phyloP scores from a whole-genome alignment of 2,329 filamentous ascomycete species.

The Botrytis cinerea region DNA sequence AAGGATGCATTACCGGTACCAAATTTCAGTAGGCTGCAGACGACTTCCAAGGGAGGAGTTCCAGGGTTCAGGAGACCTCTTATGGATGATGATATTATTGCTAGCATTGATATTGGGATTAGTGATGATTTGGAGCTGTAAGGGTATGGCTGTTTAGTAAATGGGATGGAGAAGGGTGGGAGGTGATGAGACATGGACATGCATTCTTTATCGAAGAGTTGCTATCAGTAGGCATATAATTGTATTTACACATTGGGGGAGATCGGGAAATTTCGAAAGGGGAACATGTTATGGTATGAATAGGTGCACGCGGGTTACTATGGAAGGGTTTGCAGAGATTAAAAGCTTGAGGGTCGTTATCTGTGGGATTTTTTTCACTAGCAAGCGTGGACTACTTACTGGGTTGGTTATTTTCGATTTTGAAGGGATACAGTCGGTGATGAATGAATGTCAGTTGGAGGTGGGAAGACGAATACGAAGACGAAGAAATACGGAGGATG shows the following conservation, averaged over 20 bases:
- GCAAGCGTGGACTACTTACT: not conserved
- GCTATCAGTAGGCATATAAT: not conserved
- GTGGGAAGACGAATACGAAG: not conserved
- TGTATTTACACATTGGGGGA: constrained; percentile 2
- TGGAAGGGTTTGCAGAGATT: not conserved
- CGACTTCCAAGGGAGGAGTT: constrained; percentile 52
- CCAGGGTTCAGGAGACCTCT: constrained; percentile 75
- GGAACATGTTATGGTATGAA: not conserved
- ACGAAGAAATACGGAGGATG: not conserved
- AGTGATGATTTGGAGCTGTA: constrained; percentile 66
- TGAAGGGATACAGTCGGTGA: not conserved
- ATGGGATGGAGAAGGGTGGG: not conserved
- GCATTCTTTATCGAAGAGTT: not conserved
- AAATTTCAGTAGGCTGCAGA: constrained; percentile 49
- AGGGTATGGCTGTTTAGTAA: not conserved
- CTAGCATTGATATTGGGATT: constrained; percentile 83
- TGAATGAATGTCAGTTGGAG: not conserved
- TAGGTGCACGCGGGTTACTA: not conserved
- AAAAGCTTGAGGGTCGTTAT: not conserved
- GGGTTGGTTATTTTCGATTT: not conserved
- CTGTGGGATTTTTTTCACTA: not conserved
- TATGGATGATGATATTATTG: constrained; percentile 92
- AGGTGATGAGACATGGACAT: not conserved
- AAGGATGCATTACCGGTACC: constrained; percentile 50
- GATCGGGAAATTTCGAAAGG: not conserved